These are phyloP conservation scores for Suillus brevipes DNA, from an alignment of 768 basidiomycete genomes.

Conservation along the genomic window DNA sequence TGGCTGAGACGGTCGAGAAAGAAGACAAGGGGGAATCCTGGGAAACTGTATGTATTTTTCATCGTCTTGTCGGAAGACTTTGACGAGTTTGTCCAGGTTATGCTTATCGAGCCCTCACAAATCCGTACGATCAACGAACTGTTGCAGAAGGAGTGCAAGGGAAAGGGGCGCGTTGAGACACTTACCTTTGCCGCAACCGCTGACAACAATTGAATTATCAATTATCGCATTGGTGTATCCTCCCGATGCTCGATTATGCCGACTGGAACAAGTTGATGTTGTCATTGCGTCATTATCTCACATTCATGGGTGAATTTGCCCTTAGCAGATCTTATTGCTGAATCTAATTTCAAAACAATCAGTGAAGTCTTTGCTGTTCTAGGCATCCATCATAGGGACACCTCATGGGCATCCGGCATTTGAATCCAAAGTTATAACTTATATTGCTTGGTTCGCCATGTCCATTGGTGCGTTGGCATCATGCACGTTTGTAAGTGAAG, in stretches of 20 bases:
- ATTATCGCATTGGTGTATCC: not conserved
- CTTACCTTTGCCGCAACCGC: conserved; percentile 69
- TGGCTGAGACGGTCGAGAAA: conserved; percentile 82
- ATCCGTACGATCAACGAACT: conserved; percentile 90
- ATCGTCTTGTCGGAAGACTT: not conserved
- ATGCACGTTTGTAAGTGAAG: not conserved
- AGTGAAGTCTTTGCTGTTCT: conserved; percentile 1
- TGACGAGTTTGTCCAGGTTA: conserved; percentile 52
- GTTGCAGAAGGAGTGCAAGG: conserved; percentile 89
- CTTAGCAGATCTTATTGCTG: not conserved
- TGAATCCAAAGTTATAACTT: not conserved
- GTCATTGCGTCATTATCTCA: not conserved
- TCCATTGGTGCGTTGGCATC: not conserved
- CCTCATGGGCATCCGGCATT: not conserved
- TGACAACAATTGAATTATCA: conserved; percentile 19
- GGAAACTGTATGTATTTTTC: conserved; percentile 69
- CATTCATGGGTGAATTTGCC: not conserved
- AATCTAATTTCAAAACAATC: not conserved
- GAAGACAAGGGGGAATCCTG: conserved; percentile 79
- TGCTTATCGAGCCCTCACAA: conserved; percentile 91
- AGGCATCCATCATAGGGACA: not conserved
- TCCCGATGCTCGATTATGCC: not conserved
- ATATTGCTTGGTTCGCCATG: not conserved
- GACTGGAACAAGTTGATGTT: not conserved
- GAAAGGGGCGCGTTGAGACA: conserved; percentile 84